A percentile compares a stretch with the other conserved stretches of the same genome.
phyloP scores from a whole-genome alignment of 208 protist species.

The Trypanosoma boissoni region DNA sequence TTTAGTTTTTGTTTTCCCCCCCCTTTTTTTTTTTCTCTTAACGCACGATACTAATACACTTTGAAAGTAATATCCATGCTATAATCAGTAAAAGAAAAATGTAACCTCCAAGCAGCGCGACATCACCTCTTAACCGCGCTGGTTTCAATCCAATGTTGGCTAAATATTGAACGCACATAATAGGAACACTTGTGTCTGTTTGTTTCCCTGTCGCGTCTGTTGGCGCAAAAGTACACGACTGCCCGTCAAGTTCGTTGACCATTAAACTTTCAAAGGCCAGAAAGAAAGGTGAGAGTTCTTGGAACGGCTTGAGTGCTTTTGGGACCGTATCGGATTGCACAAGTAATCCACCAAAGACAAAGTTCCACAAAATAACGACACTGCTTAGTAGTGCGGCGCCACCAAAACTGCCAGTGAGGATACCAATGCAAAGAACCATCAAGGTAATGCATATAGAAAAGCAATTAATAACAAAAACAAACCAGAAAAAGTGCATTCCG shows the following conservation, averaged over 20 bases:
- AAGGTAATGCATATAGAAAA: constrained; percentile 85
- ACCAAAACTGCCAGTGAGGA: constrained; percentile 74
- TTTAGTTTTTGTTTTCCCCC: background rate
- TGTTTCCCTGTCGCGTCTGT: constrained; percentile 75
- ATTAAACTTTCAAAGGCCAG: constrained; percentile 89
- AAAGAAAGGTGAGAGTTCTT: constrained; percentile 84
- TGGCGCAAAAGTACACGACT: constrained; percentile 75
- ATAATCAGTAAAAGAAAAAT: constrained; percentile 44
- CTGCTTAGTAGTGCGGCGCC: constrained; percentile 82
- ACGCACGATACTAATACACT: constrained; percentile 57
- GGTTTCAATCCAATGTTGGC: constrained; percentile 77
- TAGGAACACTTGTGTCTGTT: constrained; percentile 49
- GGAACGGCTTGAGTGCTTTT: constrained; percentile 49
- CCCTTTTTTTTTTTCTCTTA: constrained; percentile 15
- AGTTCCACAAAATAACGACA: constrained; percentile 87
- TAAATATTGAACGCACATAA: constrained; percentile 88
- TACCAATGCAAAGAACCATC: constrained; percentile 78
- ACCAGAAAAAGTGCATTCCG: constrained; percentile 84
- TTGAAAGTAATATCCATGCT: constrained; percentile 64
- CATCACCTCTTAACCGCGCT: constrained; percentile 63
- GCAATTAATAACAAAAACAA: constrained; percentile 77
- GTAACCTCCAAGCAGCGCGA: constrained; percentile 69
- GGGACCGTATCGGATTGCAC: constrained; percentile 88
- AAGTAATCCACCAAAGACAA: constrained; percentile 90
- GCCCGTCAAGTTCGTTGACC: constrained; percentile 91